Base-by-base conservation (phyloP, 1,139 yeast genomes). In the Eremothecium cymbalariae region DNA sequence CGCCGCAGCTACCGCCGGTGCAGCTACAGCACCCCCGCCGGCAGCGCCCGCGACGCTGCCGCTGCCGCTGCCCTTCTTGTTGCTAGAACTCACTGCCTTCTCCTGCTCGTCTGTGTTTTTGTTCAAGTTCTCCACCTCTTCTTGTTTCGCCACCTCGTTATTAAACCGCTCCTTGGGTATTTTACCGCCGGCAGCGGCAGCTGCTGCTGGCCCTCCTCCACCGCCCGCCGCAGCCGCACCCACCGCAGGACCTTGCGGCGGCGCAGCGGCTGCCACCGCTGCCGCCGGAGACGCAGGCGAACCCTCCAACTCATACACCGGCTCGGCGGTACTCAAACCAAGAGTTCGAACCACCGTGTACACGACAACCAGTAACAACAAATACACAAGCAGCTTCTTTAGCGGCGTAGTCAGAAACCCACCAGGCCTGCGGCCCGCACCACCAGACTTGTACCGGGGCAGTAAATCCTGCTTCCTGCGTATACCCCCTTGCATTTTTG, bases 341-440 rank as follows among this genome's bases (percentile, higher is more conserved):
- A 47, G 31, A 16, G 45, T 41, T 31, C 55, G 52, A 15, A 66
- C 47, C 28, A 62, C 36, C 4, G 52, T 38, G 7, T 60, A 61
- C 16, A 64, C 42, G n/a, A 51, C 25, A 9, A 42, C 19, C 26
- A 67, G 47, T 16, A 63, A 46, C 8, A 55, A n/a, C 5, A 59
- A 29, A 41, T 67, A 67, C 1, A 54, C 56, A 1, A 65, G 11
- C 17, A 64, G 37, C 42, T 64, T 66, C 46, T 66, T 65, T 62
- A 63, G 61, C 17, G 70, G 69, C 3, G 71, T 65, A 1, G 71
- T 65, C 42, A 67, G 53, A 32, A 43, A 48, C 18, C 48, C 42
- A 8, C 29, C 17, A 27, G 36, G 28, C 14, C 41, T 43, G 12
- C 29, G 32, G 31, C 18, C 37, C 28, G 23, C 36, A 11, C 32